A percentile compares a stretch with the other conserved stretches of the same genome.
Evolutionary conservation across 768 basidiomycete species (phyloP).

Genomic region (Naganishia vaughanmartiniae): DNA sequence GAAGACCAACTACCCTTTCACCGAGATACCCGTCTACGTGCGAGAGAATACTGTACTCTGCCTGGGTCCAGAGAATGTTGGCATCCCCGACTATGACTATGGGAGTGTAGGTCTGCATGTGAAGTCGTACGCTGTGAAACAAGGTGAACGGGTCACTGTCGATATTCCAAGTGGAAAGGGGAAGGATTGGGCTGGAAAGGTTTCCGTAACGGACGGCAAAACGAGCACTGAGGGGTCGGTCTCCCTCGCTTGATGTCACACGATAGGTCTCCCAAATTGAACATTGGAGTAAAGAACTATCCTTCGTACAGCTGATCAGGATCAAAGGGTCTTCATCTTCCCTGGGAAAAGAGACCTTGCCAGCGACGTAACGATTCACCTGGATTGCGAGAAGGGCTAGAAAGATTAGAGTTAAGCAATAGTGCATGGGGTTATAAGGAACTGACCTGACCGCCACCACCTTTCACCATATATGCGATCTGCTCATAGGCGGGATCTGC

Average conservation of each 20-base stretch:
- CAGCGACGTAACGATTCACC: too few species aligned
- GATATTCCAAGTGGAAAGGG: conserved; percentile 34
- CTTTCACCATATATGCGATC: too few species aligned
- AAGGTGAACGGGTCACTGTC: conserved; percentile 49
- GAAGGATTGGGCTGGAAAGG: conserved; percentile 29
- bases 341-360: too few species aligned
- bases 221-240: conserved; percentile 4
- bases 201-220: conserved; percentile 28
- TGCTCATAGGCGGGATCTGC: too few species aligned
- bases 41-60: conserved; percentile 61
- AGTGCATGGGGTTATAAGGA: too few species aligned
- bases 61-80: conserved; percentile 60
- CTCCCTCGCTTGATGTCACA: conserved; percentile 7
- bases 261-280: too few species aligned
- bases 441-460: too few species aligned
- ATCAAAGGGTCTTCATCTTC: too few species aligned
- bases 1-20: conserved; percentile 62
- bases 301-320: too few species aligned
- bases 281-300: too few species aligned
- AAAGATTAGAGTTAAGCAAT: too few species aligned
- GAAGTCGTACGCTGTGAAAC: conserved; percentile 59
- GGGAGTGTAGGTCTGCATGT: conserved; percentile 56
- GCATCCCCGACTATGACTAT: conserved; percentile 65
- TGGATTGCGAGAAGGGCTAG: too few species aligned
- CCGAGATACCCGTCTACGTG: conserved; percentile 68